Conservation (phyloP, 345 rosid species). For the Eucalyptus tenuipes region DNA sequence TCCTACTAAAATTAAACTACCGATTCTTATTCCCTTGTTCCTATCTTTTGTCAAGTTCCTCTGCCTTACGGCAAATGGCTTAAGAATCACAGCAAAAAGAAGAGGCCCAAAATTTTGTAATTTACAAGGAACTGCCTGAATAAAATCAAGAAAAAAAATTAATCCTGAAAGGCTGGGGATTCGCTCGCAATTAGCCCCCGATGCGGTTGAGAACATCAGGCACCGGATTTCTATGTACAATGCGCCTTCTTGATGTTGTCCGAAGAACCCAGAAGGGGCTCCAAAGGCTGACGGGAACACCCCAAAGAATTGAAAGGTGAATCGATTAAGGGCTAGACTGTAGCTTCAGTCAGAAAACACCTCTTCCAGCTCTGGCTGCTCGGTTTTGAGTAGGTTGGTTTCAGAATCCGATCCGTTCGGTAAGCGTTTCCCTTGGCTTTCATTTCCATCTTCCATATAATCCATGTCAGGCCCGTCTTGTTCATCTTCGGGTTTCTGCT, state of each 20-base stretch:
- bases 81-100: not conserved
- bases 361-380: conserved; percentile 24
- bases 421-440: not conserved
- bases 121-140: not conserved
- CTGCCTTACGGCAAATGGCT: not conserved
- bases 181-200: not conserved
- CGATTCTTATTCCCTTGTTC: not conserved
- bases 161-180: not conserved
- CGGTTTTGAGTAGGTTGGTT: not conserved
- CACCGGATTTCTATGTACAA: not conserved
- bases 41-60: not conserved
- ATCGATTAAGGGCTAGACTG: not conserved
- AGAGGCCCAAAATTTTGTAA: not conserved
- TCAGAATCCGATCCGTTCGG: not conserved
- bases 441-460: conserved; percentile 7
- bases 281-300: not conserved
- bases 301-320: not conserved
- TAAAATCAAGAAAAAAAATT: not conserved
- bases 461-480: conserved; percentile 32
- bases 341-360: conserved; percentile 25
- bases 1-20: not conserved
- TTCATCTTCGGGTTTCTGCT: conserved; percentile 25
- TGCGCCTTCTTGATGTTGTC: not conserved
- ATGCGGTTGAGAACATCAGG: not conserved
- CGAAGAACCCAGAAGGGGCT: not conserved